phyloP scores from a whole-genome alignment of 768 basidiomycete species.

The Boletus rex-veris region DNA sequence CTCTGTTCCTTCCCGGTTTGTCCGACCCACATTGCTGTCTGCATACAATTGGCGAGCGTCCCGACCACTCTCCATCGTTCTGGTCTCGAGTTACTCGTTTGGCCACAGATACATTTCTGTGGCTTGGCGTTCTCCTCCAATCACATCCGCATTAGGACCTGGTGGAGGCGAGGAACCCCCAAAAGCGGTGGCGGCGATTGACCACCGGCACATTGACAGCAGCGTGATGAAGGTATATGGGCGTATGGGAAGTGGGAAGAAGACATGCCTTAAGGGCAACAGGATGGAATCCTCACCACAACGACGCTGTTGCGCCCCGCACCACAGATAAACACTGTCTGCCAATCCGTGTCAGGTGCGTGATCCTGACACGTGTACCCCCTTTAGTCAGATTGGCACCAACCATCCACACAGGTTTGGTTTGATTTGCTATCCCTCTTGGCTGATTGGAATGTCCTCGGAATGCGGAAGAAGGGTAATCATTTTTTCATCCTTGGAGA shows the following conservation, averaged over 20 bases:
- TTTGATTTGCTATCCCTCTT: conserved; percentile 4
- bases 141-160: conserved; percentile 3
- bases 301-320: conserved; percentile 13
- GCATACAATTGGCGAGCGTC: background rate
- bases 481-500: background rate
- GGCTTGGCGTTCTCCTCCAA: conserved; percentile 5
- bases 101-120: conserved; percentile 12
- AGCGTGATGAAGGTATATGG: conserved; percentile 2
- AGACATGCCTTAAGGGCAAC: conserved; percentile 6
- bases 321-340: background rate
- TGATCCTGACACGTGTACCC: conserved; percentile 18
- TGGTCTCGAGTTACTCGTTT: conserved; percentile 3
- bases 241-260: background rate
- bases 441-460: conserved; percentile 12
- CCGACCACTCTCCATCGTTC: background rate
- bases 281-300: conserved; percentile 2
- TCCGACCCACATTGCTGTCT: background rate
- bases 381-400: conserved; percentile 7
- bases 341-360: conserved; percentile 4
- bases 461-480: conserved; percentile 9
- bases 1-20: background rate
- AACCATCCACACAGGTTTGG: background rate
- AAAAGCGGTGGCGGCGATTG: background rate
- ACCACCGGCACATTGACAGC: background rate
- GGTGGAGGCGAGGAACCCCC: background rate